Percentiles rank a stretch among this genome's conserved stretches.
Evolutionary conservation across 345 rosid species (phyloP).

Genomic region (Eucalyptus erythrocorys): DNA sequence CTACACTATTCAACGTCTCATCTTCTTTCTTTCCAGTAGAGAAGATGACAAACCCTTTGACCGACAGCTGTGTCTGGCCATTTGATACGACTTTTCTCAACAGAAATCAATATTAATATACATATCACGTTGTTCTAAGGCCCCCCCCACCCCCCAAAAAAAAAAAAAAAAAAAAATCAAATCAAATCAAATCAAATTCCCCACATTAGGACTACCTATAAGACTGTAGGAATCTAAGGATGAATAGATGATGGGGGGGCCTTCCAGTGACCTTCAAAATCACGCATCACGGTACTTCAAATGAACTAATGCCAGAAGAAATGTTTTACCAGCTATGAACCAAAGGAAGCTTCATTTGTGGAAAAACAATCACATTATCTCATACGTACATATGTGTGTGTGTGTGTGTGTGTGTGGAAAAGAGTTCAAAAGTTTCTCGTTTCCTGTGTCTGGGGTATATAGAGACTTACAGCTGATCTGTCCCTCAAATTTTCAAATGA

Average conservation of each 20-base stretch:
- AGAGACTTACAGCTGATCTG: conserved; percentile 36
- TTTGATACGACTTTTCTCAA: not conserved
- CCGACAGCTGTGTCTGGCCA: not conserved
- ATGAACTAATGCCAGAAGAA: not conserved
- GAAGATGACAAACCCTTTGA: not conserved
- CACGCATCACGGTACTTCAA: not conserved
- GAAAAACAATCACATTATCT: not conserved
- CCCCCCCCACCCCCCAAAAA: no score
- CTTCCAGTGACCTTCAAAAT: not conserved
- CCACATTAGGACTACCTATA: not conserved
- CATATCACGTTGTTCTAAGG: not conserved
- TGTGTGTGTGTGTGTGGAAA: no score
- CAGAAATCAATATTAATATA: not conserved
- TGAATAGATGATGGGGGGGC: not conserved
- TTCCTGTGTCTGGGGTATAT: not conserved
- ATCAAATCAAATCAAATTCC: not conserved
- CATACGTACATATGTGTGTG: no score
- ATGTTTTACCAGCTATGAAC: not conserved
- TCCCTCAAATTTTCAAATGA: conserved; percentile 63
- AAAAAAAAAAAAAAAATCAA: not conserved
- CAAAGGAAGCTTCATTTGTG: not conserved
- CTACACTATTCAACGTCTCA: not conserved
- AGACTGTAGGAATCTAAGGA: not conserved
- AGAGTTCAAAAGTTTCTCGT: not conserved
- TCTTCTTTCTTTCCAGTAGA: not conserved